These are phyloP conservation scores for Thermochaetoides thermophila DNA, from an alignment of 495 filamentous ascomycete genomes.

Conservation along the genomic window DNA sequence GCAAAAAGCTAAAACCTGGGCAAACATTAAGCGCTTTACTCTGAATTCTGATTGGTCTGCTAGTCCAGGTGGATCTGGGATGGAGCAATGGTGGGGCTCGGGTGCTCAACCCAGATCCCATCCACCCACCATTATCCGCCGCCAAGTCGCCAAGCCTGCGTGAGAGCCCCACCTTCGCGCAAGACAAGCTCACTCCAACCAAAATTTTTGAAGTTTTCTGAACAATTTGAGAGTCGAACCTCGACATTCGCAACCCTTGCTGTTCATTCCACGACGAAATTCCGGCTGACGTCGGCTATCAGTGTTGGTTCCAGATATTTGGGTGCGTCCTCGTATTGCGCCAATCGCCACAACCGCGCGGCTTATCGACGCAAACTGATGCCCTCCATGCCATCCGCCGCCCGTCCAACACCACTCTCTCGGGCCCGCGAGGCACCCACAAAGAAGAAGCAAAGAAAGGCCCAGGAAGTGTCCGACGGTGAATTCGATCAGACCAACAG, in stretches of 20 bases:
- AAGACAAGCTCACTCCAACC: background rate
- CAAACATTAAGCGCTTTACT: conserved; percentile 4
- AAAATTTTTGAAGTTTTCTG: conserved; percentile 8
- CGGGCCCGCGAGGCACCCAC: too few species aligned
- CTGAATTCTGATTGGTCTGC: background rate
- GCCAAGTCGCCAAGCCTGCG: too few species aligned
- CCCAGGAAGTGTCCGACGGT: background rate
- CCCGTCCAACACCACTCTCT: too few species aligned
- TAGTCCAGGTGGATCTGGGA: background rate
- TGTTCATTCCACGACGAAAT: too few species aligned
- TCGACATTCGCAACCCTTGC: too few species aligned
- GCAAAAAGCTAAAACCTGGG: too few species aligned
- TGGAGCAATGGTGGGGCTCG: background rate
- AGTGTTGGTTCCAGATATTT: too few species aligned
- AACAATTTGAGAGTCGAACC: too few species aligned
- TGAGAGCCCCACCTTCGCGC: background rate
- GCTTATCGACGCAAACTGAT: too few species aligned
- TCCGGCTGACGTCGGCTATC: too few species aligned
- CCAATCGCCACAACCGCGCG: too few species aligned
- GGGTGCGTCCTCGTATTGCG: too few species aligned
- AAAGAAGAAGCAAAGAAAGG: conserved; percentile 5
- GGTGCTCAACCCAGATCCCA: background rate
- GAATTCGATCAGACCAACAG: background rate
- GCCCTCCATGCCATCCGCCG: conserved; percentile 12
- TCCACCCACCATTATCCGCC: background rate